A percentile compares a stretch with the other conserved stretches of the same genome.
Conservation (phyloP, 2,329 filamentous ascomycete genomes). For the Hymenoscyphus albidus region DNA sequence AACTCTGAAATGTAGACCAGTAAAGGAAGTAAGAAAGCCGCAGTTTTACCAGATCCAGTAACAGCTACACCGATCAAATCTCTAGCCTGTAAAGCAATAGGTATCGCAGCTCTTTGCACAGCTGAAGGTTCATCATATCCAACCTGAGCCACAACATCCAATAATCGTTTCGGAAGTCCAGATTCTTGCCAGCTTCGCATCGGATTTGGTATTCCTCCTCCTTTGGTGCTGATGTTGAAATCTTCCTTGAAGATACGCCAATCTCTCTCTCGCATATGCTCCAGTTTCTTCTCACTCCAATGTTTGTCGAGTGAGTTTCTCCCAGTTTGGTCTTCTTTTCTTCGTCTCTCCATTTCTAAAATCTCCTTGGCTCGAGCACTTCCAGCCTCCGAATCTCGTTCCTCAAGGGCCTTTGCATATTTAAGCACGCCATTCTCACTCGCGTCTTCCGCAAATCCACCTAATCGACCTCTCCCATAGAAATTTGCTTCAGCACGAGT, state of each 20-base stretch:
- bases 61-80: conserved; percentile 98
- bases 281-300: conserved; percentile 89
- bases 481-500: conserved; percentile 63
- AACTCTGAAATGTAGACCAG: conserved; percentile 93
- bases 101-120: conserved; percentile 91
- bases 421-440: conserved; percentile 53
- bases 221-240: conserved; percentile 94
- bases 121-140: conserved; percentile 90
- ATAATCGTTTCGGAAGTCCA: conserved; percentile 67
- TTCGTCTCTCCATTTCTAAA: conserved; percentile 77
- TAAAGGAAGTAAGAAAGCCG: conserved; percentile 86
- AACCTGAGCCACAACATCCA: conserved; percentile 77
- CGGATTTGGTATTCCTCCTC: conserved; percentile 85
- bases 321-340: conserved; percentile 66
- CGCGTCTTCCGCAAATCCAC: conserved; percentile 59
- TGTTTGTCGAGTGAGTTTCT: conserved; percentile 81
- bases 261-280: conserved; percentile 94
- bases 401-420: conserved; percentile 66
- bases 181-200: conserved; percentile 96
- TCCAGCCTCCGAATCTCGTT: conserved; percentile 73
- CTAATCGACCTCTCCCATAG: conserved; percentile 64
- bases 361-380: conserved; percentile 72
- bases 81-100: conserved; percentile 85
- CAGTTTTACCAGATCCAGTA: conserved; percentile 97
- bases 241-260: conserved; percentile 99